Base-by-base conservation (phyloP, 1,284 basidiomycete species). In the Lignosus rhinocerotis region DNA sequence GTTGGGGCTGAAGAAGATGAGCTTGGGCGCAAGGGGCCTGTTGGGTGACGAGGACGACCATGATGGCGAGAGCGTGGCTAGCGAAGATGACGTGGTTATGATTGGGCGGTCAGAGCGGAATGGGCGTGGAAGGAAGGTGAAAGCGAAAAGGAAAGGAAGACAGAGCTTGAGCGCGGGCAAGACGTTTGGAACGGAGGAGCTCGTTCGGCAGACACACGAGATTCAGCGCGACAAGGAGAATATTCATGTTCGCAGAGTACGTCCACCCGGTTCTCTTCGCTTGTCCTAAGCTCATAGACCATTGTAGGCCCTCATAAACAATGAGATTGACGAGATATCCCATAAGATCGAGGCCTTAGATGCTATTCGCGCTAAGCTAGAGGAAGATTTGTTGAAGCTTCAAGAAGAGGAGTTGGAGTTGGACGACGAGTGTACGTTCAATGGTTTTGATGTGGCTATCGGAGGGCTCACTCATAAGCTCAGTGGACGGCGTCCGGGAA, bases 381-480 rank as follows among this genome's bases (percentile, higher is more conserved):
- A 96, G 70, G 81, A 88, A 48, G 90, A 94, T 69, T 79, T 99
- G 25, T 75, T 99, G 39, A 90, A 85, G 67, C 73, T 98, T 53
- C 92, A 96, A 60, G 97, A 99, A 70, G 96, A 98, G 66, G 95
- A 98, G 67, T 78, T 99, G 33, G 96, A 98, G 71, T 78, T 99
- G 33, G 93, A 97, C 68, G 96, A 98, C 66, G 96, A 98, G 76
- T 75, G 92, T 94, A 69, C 67, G 89, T 79, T 7, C 33, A 51
- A 25, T 25, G 25, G 2, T 25, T 12, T 2, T 11, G 11, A 21
- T 19, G n/a, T 19, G 16, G 10, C 45, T 11, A 7, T 10, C 14
- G 31, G 7, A 43, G 7, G n/a, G 12, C 38, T 31, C 46, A 52
- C 19, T 51, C 10, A 31, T 19, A 33, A 14, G 17, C 50, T 31